These are phyloP conservation scores for Calocybe gambosa DNA, from an alignment of 1,284 basidiomycete genomes.

Conservation along the genomic window DNA sequence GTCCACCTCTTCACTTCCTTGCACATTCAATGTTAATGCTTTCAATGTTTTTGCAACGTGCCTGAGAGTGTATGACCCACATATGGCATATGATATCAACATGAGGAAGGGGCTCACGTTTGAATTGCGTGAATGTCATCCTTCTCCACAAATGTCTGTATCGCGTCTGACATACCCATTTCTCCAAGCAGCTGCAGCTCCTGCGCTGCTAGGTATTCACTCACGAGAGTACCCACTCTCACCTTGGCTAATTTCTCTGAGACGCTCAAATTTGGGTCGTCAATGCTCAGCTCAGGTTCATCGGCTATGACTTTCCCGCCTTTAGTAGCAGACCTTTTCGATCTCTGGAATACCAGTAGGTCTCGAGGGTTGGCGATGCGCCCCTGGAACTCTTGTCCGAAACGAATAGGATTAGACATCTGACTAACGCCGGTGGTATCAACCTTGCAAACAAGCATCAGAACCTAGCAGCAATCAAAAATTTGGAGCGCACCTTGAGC, in stretches of 20 bases:
- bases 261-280: conserved; percentile 59
- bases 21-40: conserved; percentile 58
- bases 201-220: conserved; percentile 85
- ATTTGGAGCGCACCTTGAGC: conserved; percentile 53
- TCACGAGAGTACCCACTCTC: conserved; percentile 74
- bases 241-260: conserved; percentile 67
- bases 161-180: conserved; percentile 84
- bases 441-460: conserved; percentile 44
- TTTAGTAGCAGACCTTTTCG: conserved; percentile 57
- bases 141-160: conserved; percentile 92
- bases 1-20: conserved; percentile 55
- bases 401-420: conserved; percentile 92
- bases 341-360: conserved; percentile 84
- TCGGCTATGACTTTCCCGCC: conserved; percentile 54
- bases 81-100: not conserved
- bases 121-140: conserved; percentile 90
- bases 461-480: not conserved
- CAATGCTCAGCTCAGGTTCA: conserved; percentile 68
- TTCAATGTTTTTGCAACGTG: conserved; percentile 66
- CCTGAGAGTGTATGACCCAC: conserved; percentile 30
- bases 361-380: conserved; percentile 93
- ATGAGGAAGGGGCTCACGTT: conserved; percentile 46
- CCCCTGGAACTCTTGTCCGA: conserved; percentile 93
- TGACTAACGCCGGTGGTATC: conserved; percentile 87
- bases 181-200: conserved; percentile 85